Conservation (phyloP, 495 filamentous ascomycete species). For the Parachaetomium inaequale region DNA sequence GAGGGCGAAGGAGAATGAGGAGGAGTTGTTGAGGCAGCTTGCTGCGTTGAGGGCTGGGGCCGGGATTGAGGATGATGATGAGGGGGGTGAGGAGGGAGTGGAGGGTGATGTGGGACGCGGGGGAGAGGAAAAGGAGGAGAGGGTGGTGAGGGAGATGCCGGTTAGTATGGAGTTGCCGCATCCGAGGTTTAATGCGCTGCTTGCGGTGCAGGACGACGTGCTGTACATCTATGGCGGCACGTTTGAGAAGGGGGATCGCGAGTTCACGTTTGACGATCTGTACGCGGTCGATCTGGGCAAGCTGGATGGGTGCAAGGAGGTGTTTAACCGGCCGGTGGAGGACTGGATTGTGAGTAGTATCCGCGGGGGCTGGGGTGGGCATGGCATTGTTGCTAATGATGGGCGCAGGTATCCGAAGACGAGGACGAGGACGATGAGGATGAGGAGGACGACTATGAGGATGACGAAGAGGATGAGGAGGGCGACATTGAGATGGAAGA, state of each 20-base stretch:
- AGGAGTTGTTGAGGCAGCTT: constrained; percentile 80
- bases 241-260: constrained; percentile 88
- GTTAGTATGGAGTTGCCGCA: constrained; percentile 77
- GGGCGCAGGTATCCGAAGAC: constrained; percentile 56
- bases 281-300: constrained; percentile 88
- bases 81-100: constrained; percentile 17
- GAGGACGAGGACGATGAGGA: constrained; percentile 66
- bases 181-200: constrained; percentile 78
- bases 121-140: constrained; percentile 47
- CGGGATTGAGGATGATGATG: constrained; percentile 13
- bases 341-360: constrained; percentile 67
- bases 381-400: constrained; percentile 24
- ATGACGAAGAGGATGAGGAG: constrained; percentile 63
- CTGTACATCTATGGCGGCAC: constrained; percentile 93
- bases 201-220: constrained; percentile 87
- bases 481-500: constrained; percentile 47
- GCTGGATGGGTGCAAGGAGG: constrained; percentile 84
- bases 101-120: constrained; percentile 48
- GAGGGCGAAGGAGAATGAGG: constrained; percentile 78
- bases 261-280: constrained; percentile 92
- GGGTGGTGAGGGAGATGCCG: constrained; percentile 50
- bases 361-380: background rate
- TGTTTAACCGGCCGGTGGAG: constrained; percentile 77
- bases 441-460: constrained; percentile 66
- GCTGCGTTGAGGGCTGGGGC: constrained; percentile 58